Evolutionary conservation across 2,329 filamentous ascomycete genomes (phyloP).

Genomic region (Colletotrichum acutatum): DNA sequence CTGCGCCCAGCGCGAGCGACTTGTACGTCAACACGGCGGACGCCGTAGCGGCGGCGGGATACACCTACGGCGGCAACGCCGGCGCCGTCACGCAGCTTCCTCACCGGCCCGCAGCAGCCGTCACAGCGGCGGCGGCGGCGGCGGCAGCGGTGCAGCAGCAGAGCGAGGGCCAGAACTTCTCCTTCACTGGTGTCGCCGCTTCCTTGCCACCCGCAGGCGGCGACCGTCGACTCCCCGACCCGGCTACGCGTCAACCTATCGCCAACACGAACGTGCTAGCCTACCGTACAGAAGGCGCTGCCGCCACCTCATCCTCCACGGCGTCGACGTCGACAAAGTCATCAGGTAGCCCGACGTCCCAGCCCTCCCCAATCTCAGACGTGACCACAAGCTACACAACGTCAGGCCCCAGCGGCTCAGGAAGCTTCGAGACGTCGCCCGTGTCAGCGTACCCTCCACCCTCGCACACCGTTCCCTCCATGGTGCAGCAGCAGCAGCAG

Average conservation of each 20-base stretch:
- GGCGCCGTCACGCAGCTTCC: constrained; percentile 45
- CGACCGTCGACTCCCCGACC: constrained; percentile 49
- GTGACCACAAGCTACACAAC: constrained; percentile 13
- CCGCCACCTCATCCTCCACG: not conserved
- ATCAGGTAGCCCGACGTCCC: constrained; percentile 12
- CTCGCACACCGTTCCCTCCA: constrained; percentile 26
- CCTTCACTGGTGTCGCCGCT: constrained; percentile 53
- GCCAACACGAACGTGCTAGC: constrained; percentile 43
- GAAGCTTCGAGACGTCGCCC: constrained; percentile 16
- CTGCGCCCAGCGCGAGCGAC: constrained; percentile 34
- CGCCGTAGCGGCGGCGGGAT: constrained; percentile 38
- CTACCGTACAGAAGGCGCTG: constrained; percentile 22
- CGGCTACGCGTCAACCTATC: constrained; percentile 42
- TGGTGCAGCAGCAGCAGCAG: constrained; percentile 22
- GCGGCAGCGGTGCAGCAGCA: constrained; percentile 32
- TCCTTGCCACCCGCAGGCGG: constrained; percentile 48
- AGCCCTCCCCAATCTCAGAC: constrained; percentile 17
- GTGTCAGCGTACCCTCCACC: constrained; percentile 26
- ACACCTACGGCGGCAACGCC: constrained; percentile 44
- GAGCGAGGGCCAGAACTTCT: constrained; percentile 50
- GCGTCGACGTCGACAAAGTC: constrained; percentile 19
- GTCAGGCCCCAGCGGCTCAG: not conserved
- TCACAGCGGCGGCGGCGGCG: constrained; percentile 32
- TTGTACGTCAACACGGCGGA: constrained; percentile 52
- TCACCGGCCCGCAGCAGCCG: constrained; percentile 42